These are phyloP conservation scores for Penicillium brasilianum DNA, from an alignment of 2,329 filamentous ascomycete species.

Conservation along the genomic window DNA sequence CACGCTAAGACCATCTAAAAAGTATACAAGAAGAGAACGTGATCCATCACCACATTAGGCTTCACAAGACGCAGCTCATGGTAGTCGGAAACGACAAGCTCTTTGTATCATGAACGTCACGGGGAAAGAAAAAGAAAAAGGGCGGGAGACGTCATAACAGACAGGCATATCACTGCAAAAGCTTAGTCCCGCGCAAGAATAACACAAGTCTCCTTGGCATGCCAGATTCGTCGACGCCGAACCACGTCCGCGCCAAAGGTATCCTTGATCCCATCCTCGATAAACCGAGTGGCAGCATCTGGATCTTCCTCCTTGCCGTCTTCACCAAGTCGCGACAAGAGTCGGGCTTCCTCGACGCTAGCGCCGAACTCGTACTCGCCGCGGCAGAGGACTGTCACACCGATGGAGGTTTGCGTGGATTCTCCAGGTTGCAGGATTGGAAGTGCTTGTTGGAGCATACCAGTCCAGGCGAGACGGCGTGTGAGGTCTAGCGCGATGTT, in stretches of 20 bases:
- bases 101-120: conserved; percentile 7
- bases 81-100: conserved; percentile 3
- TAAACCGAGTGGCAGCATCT: conserved; percentile 17
- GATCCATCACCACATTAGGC: conserved; percentile 14
- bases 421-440: conserved; percentile 65
- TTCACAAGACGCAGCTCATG: background rate
- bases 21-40: conserved; percentile 13
- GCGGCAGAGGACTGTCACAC: conserved; percentile 74
- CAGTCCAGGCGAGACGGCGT: conserved; percentile 83
- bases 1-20: conserved; percentile 20
- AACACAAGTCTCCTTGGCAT: conserved; percentile 51
- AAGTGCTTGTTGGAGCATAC: conserved; percentile 76
- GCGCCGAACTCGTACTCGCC: conserved; percentile 84
- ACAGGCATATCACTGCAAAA: background rate
- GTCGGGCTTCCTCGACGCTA: conserved; percentile 76
- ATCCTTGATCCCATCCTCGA: conserved; percentile 43
- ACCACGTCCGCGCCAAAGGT: conserved; percentile 48
- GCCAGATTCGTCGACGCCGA: conserved; percentile 51
- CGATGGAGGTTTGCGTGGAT: conserved; percentile 66
- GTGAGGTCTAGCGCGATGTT: conserved; percentile 79
- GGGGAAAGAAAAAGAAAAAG: background rate
- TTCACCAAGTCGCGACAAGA: conserved; percentile 44
- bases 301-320: conserved; percentile 21
- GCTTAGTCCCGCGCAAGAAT: conserved; percentile 45
- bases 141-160: conserved; percentile 1